These are phyloP conservation scores for Eremochloa ophiuroides DNA, from an alignment of 176 grass and related monocot species.

Conservation along the genomic window DNA sequence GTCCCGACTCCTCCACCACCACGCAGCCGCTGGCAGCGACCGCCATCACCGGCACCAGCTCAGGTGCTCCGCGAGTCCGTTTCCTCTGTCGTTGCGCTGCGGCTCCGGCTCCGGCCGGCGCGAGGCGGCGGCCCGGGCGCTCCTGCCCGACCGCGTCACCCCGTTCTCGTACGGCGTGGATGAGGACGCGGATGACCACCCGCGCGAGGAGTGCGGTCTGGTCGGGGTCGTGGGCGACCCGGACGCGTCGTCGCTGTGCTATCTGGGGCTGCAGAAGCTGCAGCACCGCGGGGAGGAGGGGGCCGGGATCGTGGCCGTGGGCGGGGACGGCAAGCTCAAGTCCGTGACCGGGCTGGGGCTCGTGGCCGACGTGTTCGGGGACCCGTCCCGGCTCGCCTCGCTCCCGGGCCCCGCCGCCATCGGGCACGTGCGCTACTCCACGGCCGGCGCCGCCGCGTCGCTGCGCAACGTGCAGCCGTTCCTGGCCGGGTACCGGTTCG, in stretches of 20 bases:
- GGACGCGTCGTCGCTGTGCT: slow-evolving; percentile 57
- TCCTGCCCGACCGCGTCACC: slow-evolving; percentile 24
- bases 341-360: slow-evolving; percentile 52
- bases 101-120: slow-evolving; percentile 1
- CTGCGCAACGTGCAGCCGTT: slow-evolving; percentile 69
- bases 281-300: slow-evolving; percentile 84
- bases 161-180: slow-evolving; percentile 16
- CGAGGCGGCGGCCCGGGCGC: not conserved
- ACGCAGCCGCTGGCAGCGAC: not conserved
- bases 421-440: slow-evolving; percentile 72
- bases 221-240: slow-evolving; percentile 59
- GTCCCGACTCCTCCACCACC: slow-evolving; percentile 18
- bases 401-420: slow-evolving; percentile 54
- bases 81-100: slow-evolving; percentile 13
- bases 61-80: not conserved
- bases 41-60: not conserved
- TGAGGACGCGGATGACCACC: slow-evolving; percentile 44
- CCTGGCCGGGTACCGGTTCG: slow-evolving; percentile 49
- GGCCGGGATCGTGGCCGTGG: slow-evolving; percentile 60
- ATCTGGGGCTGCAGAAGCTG: slow-evolving; percentile 64
- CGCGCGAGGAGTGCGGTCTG: slow-evolving; percentile 77
- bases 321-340: slow-evolving; percentile 42
- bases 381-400: slow-evolving; percentile 38
- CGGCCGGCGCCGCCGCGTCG: slow-evolving; percentile 38
- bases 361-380: slow-evolving; percentile 50